Percentiles rank a stretch among this genome's conserved stretches.
Evolutionary conservation across 192 early-diverging fungal genomes (phyloP).

Genomic region (Backusella liffmaniae): DNA sequence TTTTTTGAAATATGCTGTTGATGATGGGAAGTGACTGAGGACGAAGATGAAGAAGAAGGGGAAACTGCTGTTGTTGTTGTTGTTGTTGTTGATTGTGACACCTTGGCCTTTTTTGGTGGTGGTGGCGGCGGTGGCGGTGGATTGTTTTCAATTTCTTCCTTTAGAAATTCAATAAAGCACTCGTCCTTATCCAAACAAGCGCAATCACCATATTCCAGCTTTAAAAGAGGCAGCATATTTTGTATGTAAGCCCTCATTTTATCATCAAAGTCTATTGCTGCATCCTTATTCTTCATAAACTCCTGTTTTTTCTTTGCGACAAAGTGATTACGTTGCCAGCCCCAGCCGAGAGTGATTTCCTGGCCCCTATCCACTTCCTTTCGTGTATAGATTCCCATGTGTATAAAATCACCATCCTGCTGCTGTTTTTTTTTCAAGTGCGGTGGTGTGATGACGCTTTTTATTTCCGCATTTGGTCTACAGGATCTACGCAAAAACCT

Average conservation of each 20-base stretch:
- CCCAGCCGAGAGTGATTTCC: constrained; percentile 74
- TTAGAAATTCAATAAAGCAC: constrained; percentile 44
- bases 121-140: not conserved
- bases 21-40: not conserved
- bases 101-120: not conserved
- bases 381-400: constrained; percentile 67
- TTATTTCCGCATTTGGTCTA: constrained; percentile 60
- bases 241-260: constrained; percentile 31
- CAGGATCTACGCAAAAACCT: constrained; percentile 69
- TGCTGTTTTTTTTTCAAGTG: constrained; percentile 11
- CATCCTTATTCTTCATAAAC: constrained; percentile 16
- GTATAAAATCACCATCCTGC: constrained; percentile 52
- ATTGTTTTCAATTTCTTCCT: constrained; percentile 26
- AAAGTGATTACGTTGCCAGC: constrained; percentile 57
- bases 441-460: constrained; percentile 56
- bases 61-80: not conserved
- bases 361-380: constrained; percentile 55
- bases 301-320: constrained; percentile 31
- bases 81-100: not conserved
- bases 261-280: not conserved
- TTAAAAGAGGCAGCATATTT: constrained; percentile 30
- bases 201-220: constrained; percentile 43
- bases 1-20: not conserved
- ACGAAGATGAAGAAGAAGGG: not conserved
- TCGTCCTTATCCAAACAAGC: constrained; percentile 43